These are phyloP conservation scores for Plenodomus biglobosus DNA, from an alignment of 2,329 filamentous ascomycete genomes.

Conservation along the genomic window DNA sequence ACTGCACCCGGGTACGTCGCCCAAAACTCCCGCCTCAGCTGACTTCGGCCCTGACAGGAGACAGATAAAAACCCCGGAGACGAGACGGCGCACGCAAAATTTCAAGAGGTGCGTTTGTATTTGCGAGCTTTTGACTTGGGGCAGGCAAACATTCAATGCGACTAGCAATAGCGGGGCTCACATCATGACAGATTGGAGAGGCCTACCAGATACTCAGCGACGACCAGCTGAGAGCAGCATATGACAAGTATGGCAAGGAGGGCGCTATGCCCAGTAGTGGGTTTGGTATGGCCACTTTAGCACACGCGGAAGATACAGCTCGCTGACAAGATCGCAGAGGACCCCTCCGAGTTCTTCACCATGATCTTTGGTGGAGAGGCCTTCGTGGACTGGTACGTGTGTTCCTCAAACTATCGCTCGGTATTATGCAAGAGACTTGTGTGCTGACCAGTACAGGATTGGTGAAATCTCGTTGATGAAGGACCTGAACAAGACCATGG, in stretches of 20 bases:
- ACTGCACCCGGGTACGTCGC: conserved; percentile 73
- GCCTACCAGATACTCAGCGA: conserved; percentile 84
- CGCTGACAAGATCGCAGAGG: conserved; percentile 56
- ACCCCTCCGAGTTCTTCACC: conserved; percentile 95
- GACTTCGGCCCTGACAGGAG: conserved; percentile 7
- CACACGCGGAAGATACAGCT: conserved; percentile 8
- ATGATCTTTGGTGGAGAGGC: conserved; percentile 98
- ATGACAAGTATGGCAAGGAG: conserved; percentile 97
- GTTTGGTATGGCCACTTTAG: conserved; percentile 62
- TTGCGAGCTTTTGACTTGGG: background rate
- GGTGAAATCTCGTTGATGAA: conserved; percentile 99
- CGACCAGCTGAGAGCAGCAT: conserved; percentile 80
- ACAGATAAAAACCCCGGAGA: conserved; percentile 97
- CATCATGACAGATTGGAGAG: conserved; percentile 60
- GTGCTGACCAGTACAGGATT: conserved; percentile 56
- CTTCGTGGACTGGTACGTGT: conserved; percentile 75
- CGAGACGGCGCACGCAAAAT: conserved; percentile 88
- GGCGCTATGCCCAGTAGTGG: conserved; percentile 86
- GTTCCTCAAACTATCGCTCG: background rate
- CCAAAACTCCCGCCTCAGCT: conserved; percentile 28
- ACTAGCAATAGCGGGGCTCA: conserved; percentile 23
- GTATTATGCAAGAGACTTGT: background rate
- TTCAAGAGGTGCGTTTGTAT: conserved; percentile 70
- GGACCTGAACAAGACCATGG: conserved; percentile 96
- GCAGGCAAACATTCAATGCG: background rate